Evolutionary conservation across 768 basidiomycete genomes (phyloP).

Genomic region (Lactarius hengduanensis): DNA sequence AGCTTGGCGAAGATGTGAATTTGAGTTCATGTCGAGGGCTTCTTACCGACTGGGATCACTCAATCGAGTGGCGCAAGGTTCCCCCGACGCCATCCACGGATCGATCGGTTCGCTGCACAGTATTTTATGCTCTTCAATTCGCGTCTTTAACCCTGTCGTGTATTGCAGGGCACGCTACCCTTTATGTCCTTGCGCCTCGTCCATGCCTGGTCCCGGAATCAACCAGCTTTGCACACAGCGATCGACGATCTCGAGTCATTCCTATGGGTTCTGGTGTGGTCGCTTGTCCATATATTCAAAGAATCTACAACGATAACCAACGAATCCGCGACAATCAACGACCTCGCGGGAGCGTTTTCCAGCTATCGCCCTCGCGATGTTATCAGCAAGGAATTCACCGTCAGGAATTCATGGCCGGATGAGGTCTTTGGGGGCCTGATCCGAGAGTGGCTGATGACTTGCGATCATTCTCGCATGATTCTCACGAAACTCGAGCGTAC

Average conservation of each 20-base stretch:
- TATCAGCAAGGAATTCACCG: too few relatives aligned
- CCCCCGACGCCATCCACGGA: too few relatives aligned
- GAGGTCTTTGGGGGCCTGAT: too few relatives aligned
- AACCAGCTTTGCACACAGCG: background rate
- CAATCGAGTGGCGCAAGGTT: too few relatives aligned
- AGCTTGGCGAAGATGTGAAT: background rate
- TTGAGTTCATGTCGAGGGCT: background rate
- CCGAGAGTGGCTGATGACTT: background rate
- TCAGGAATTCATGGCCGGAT: too few relatives aligned
- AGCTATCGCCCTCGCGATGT: too few relatives aligned
- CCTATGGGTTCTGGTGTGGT: background rate
- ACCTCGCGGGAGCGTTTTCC: too few relatives aligned
- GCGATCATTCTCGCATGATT: background rate
- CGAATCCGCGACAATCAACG: too few relatives aligned
- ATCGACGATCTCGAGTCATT: conserved; percentile 5
- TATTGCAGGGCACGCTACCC: background rate
- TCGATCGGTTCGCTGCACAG: too few relatives aligned
- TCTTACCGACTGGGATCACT: too few relatives aligned
- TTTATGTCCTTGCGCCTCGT: background rate
- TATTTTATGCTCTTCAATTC: too few relatives aligned
- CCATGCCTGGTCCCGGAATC: rapidly evolving
- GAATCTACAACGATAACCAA: background rate
- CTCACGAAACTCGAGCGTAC: background rate
- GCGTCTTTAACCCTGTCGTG: too few relatives aligned
- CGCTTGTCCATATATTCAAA: background rate